phyloP scores from a whole-genome alignment of 176 grass and related monocot genomes.

The Triticum monococcum region DNA sequence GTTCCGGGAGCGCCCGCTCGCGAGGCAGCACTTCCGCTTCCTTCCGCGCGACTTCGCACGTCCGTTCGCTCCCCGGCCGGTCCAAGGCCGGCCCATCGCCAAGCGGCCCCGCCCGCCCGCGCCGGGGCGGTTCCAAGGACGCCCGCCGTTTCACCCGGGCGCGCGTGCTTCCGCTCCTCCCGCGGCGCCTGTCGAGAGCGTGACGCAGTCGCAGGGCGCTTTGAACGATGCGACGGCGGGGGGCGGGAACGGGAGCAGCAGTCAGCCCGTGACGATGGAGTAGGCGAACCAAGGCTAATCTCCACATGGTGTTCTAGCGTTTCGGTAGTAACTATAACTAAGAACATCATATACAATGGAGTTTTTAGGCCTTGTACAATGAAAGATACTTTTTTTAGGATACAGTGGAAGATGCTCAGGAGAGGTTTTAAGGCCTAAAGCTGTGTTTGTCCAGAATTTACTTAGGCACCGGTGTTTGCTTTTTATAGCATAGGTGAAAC shows the following conservation, averaged over 20 bases:
- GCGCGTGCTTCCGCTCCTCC: not conserved
- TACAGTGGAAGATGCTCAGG: too few relatives aligned
- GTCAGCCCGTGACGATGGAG: not conserved
- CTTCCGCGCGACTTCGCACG: not conserved
- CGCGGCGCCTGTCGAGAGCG: not conserved
- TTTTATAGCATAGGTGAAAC: too few relatives aligned
- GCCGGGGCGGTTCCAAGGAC: not conserved
- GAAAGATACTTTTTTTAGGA: too few relatives aligned
- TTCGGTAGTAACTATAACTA: not conserved
- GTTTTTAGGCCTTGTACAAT: too few relatives aligned
- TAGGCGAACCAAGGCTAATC: not conserved
- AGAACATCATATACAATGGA: too few relatives aligned
- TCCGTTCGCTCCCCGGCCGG: not conserved
- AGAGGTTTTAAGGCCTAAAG: too few relatives aligned
- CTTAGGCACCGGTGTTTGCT: too few relatives aligned
- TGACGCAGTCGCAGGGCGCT: not conserved
- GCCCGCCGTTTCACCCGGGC: not conserved
- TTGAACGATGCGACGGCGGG: not conserved
- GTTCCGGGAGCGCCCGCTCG: not conserved
- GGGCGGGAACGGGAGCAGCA: not conserved
- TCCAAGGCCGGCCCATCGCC: not conserved
- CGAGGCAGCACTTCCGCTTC: not conserved
- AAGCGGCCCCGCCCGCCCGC: not conserved
- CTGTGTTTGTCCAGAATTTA: too few relatives aligned
- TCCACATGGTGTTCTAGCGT: not conserved